Evolutionary conservation across 805 yeast species (phyloP).

Genomic region (Huiozyma naganishii): DNA sequence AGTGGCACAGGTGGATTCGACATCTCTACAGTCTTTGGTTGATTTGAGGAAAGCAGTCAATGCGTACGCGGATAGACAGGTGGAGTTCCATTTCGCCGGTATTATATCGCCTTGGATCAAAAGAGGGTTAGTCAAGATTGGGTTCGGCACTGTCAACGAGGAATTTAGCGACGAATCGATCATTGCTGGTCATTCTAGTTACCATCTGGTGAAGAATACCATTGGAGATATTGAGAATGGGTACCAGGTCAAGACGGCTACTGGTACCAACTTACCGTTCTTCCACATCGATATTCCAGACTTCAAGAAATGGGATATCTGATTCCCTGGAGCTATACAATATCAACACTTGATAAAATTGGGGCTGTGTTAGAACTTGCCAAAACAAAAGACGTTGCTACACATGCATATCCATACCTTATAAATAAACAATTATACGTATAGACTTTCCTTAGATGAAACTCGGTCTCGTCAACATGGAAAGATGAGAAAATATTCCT

Average conservation of each 20-base stretch:
- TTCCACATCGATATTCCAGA: slow-evolving; percentile 30
- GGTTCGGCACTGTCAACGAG: slow-evolving; percentile 56
- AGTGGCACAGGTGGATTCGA: slow-evolving; percentile 66
- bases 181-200: slow-evolving; percentile 25
- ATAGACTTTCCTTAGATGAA: too few relatives aligned
- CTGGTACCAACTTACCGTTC: slow-evolving; percentile 27
- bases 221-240: slow-evolving; percentile 5
- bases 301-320: slow-evolving; percentile 24
- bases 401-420: too few relatives aligned
- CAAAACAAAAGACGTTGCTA: too few relatives aligned
- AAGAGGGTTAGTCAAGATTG: slow-evolving; percentile 61
- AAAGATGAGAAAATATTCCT: too few relatives aligned
- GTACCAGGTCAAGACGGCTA: slow-evolving; percentile 17
- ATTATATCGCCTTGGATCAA: slow-evolving; percentile 80
- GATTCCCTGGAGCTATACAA: not conserved
- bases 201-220: slow-evolving; percentile 20
- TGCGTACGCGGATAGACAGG: slow-evolving; percentile 67
- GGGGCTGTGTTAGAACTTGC: too few relatives aligned
- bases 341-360: not conserved
- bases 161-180: slow-evolving; percentile 27
- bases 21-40: slow-evolving; percentile 66
- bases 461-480: too few relatives aligned
- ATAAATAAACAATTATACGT: too few relatives aligned
- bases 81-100: slow-evolving; percentile 84
- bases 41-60: slow-evolving; percentile 67